Evolutionary conservation across 306 rosid species (phyloP).

Genomic region (Boehmeria nivea): DNA sequence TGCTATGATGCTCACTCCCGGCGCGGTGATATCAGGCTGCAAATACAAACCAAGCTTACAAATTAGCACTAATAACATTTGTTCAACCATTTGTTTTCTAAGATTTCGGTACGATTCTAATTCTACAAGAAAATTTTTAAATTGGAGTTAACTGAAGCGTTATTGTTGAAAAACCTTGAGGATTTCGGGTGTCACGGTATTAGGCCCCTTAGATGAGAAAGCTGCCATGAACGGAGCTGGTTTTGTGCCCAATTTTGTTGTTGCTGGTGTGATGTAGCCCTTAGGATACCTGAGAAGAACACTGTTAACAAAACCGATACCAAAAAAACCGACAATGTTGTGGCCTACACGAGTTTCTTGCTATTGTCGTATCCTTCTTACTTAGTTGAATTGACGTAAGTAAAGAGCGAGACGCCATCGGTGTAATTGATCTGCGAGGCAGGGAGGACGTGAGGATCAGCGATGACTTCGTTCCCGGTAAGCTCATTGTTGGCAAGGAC

Average conservation of each 20-base stretch:
- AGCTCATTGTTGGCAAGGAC: constrained; percentile 60
- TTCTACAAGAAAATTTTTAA: not conserved
- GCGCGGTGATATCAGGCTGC: constrained; percentile 95
- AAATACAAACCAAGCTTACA: constrained; percentile 8
- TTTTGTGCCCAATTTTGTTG: constrained; percentile 45
- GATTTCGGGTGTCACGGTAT: constrained; percentile 56
- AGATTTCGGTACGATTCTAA: too few relatives aligned
- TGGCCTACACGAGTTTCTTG: not conserved
- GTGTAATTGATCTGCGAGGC: constrained; percentile 67
- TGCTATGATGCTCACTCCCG: constrained; percentile 86
- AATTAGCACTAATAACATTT: not conserved
- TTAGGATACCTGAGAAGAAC: constrained; percentile 41
- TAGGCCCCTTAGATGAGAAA: constrained; percentile 91
- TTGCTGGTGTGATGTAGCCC: constrained; percentile 60
- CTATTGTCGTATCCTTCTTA: constrained; percentile 30
- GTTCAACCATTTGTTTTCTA: too few relatives aligned
- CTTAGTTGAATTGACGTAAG: constrained; percentile 61
- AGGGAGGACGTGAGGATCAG: constrained; percentile 92
- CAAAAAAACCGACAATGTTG: not conserved
- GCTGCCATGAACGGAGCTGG: constrained; percentile 97
- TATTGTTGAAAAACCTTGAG: constrained; percentile 51
- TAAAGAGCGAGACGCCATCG: constrained; percentile 37
- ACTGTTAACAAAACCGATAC: too few relatives aligned
- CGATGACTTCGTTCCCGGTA: constrained; percentile 59
- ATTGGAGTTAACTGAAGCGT: not conserved